These are phyloP conservation scores for Pichia sp. DNA, from an alignment of 1,139 yeast genomes.

Conservation along the genomic window DNA sequence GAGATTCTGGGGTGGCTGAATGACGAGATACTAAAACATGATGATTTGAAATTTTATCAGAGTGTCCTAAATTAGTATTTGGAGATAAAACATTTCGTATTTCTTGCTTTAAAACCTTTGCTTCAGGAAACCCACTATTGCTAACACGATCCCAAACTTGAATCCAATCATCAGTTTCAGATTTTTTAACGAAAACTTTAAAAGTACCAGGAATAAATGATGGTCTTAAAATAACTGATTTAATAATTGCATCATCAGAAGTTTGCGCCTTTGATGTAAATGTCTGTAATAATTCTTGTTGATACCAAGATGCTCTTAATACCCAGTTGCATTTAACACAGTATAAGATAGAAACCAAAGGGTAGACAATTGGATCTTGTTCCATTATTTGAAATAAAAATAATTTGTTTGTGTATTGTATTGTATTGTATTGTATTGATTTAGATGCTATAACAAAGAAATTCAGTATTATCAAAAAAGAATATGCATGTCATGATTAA, in stretches of 20 bases:
- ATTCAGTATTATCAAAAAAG: too few relatives aligned
- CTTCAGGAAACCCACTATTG: conserved; percentile 59
- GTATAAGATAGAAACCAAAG: conserved; percentile 44
- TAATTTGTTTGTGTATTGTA: too few relatives aligned
- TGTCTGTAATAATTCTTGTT: conserved; percentile 57
- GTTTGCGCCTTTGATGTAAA: conserved; percentile 34
- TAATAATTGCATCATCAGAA: conserved; percentile 29
- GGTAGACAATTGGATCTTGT: conserved; percentile 12
- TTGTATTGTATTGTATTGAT: too few relatives aligned
- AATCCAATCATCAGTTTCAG: conserved; percentile 21
- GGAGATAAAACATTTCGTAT: conserved; percentile 48
- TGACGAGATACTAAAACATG: too few relatives aligned
- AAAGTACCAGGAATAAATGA: conserved; percentile 47
- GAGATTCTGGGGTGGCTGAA: too few relatives aligned
- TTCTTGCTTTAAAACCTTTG: conserved; percentile 50
- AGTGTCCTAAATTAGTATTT: conserved; percentile 40
- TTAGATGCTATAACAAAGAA: too few relatives aligned
- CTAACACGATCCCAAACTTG: conserved; percentile 49
- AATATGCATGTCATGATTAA: too few relatives aligned
- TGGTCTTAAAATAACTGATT: conserved; percentile 50
- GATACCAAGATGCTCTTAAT: conserved; percentile 61
- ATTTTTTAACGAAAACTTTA: conserved; percentile 34
- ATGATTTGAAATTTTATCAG: conserved; percentile 29
- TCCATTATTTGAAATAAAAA: conserved; percentile 2
- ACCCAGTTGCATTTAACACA: conserved; percentile 64